Evolutionary conservation across 2,329 filamentous ascomycete species (phyloP), one percentile per base, ranked within the genome.

Genomic region (Verticillium albo-atrum): DNA sequence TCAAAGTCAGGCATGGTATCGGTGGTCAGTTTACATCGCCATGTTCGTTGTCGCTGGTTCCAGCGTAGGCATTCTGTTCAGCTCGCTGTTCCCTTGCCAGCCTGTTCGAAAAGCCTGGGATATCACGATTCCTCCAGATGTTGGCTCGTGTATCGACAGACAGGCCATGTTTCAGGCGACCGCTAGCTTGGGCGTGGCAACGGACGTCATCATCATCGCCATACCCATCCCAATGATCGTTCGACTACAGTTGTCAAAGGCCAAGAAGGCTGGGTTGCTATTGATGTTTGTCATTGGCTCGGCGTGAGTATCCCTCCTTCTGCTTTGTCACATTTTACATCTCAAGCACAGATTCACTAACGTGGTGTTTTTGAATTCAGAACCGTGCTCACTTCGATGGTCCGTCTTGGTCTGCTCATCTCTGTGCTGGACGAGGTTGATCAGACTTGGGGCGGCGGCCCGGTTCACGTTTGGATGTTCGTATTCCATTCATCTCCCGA

Each of bases 141-240:
- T 30, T 3, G 76, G 59, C 63, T 68, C 62, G 7, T 82, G 79
- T 56, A 70, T 82, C 37, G 67, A 77, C 53, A 72, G 76, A 37
- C 72, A 76, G 3, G 68, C 75, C 1, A 74, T 81, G 56, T 81
- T 81, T 61, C 74, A 81, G 26, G 71, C 75, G 23, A 79, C 79
- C 15, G 78, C 79, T 0, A 74, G 72, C 1, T 68, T 76, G 12
- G 80, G 80, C 54, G 77, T 81, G 28, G 60, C 75, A 6, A 80
- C 79, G 0, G 78, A 82, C 63, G 57, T 82, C 1, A 61, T 80
- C 20, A 74, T 80, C 7, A 77, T 79, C 42, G 63, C 71, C 0
- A 67, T 82, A 3, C 80, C 79, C 0, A 72, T 81, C 25, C 75
- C 74, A 0, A 77, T 77, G 34, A 69, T 82, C 1, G 64, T 76